Base-by-base conservation (phyloP, 2,329 filamentous ascomycete species). In the Pseudocercospora musae region DNA sequence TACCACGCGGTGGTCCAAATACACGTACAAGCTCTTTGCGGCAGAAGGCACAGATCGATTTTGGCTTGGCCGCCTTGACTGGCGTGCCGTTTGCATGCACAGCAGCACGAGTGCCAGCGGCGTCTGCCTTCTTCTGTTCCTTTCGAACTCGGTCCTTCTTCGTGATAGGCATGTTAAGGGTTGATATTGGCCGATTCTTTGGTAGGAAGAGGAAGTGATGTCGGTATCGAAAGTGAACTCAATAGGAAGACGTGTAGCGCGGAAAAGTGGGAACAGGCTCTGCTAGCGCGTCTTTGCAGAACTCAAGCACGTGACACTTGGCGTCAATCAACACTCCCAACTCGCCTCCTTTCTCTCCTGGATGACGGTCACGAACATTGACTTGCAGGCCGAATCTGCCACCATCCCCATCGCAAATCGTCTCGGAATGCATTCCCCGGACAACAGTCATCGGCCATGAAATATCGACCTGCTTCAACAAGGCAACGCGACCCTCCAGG, bases 61-160 rank as follows among this genome's bases (percentile, higher is more conserved):
- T 83, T n/a, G 78, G 78, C 77, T 84, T 84, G 0, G 80, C 77
- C 0, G 81, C 62, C 77, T 85, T 85, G 65, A 83, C 81, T 1
- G 83, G 83, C 1, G 83, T 78, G 27, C 83, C 83, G 66, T 85
- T 85, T 18, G 82, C 72, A 74, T 84, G 84, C 63, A 84, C 81
- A 0, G 81, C 77, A 33, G 79, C 77, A 55, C 82, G 79, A 58
- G 83, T 85, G 63, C 83, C 83, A 29, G 81, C 82, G 27, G 79
- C 79, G 3, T 85, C 83, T 46, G 80, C 83, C 66, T 80, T 82
- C 71, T 84, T 82, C 75, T 85, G 83, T 74, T 85, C 83, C 71
- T 81, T 81, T 68, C 79, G 76, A 68, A 82, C 77, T 78, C 84
- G 70, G 69, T 78, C 78, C 72, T 82, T 82, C 75, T 82, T 82